Evolutionary conservation across 2,329 filamentous ascomycete genomes (phyloP).

Genomic region (Leptodontidium sp.): DNA sequence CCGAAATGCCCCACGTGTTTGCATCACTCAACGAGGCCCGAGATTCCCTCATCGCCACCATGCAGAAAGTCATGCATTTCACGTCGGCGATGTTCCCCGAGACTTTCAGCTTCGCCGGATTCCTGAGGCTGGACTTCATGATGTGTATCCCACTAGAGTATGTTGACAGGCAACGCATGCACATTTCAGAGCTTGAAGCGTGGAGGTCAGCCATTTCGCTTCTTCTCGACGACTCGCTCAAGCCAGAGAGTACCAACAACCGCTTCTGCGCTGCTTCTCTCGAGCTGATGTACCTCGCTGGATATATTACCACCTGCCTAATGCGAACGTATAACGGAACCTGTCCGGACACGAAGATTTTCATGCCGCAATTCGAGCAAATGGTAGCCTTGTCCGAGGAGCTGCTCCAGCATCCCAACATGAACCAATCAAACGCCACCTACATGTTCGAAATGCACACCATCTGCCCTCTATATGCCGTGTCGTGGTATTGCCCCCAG

Average conservation of each 20-base stretch:
- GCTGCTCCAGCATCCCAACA: slow-evolving; percentile 10
- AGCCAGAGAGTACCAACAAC: neutral
- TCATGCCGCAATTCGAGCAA: slow-evolving; percentile 50
- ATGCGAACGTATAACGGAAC: neutral
- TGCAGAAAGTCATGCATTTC: slow-evolving; percentile 9
- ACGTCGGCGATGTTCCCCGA: slow-evolving; percentile 8
- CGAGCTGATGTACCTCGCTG: slow-evolving; percentile 17
- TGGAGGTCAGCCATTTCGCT: slow-evolving; percentile 8
- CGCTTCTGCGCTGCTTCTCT: slow-evolving; percentile 5
- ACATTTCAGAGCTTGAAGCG: slow-evolving; percentile 13
- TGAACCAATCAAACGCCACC: neutral
- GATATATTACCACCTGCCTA: neutral
- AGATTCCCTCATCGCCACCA: neutral
- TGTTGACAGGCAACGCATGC: neutral
- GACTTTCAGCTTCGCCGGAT: neutral
- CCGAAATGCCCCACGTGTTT: slow-evolving; percentile 19
- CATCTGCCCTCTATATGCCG: slow-evolving; percentile 67
- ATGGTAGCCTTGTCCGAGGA: slow-evolving; percentile 15
- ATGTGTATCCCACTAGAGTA: slow-evolving; percentile 5
- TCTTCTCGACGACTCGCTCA: neutral
- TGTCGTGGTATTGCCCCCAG: slow-evolving; percentile 54
- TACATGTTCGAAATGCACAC: slow-evolving; percentile 66
- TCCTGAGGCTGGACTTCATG: slow-evolving; percentile 1
- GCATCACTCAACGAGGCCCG: slow-evolving; percentile 5
- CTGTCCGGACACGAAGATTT: slow-evolving; percentile 5